These are phyloP conservation scores for Phytophthora vignae DNA, from an alignment of 352 stramenopile genomes.

Conservation along the genomic window DNA sequence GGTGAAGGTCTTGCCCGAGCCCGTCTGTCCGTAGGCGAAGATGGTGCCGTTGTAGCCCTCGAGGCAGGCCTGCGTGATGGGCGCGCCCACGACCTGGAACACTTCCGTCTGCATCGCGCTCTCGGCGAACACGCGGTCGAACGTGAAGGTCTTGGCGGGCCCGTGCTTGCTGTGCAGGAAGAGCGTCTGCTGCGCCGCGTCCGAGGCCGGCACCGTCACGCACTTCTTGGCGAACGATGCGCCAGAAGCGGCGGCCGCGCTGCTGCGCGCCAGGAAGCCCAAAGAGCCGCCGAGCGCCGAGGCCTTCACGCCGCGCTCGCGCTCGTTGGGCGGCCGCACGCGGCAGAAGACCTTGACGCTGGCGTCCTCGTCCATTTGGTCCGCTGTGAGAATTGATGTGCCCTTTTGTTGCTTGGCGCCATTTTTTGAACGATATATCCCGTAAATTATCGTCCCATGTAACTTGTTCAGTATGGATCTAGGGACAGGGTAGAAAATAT, in stretches of 20 bases:
- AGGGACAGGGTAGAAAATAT: no score
- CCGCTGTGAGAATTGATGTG: no score
- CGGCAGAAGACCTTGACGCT: conserved; percentile 91
- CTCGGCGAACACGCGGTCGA: conserved; percentile 93
- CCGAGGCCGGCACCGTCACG: conserved; percentile 53
- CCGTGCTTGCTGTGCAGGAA: conserved; percentile 64
- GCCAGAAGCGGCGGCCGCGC: background rate
- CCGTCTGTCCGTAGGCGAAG: conserved; percentile 88
- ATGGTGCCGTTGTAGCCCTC: conserved; percentile 90
- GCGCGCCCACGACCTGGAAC: conserved; percentile 88
- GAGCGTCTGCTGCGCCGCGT: conserved; percentile 64
- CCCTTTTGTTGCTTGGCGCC: background rate
- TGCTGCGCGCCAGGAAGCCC: conserved; percentile 28
- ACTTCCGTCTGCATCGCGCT: conserved; percentile 92
- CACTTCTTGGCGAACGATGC: conserved; percentile 68
- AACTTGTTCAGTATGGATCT: no score
- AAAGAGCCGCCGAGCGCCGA: conserved; percentile 17
- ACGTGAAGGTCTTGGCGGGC: conserved; percentile 82
- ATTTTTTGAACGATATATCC: no score
- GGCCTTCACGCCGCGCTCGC: conserved; percentile 50
- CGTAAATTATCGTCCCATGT: no score
- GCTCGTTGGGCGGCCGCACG: conserved; percentile 83
- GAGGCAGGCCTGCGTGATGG: conserved; percentile 82
- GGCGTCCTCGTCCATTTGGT: conserved; percentile 39
- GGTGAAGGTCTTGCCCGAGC: conserved; percentile 87